Percentiles rank a stretch among this genome's conserved stretches.
These are phyloP conservation scores for Phaeotremella skinneri DNA, from an alignment of 768 basidiomycete genomes.

Conservation along the genomic window DNA sequence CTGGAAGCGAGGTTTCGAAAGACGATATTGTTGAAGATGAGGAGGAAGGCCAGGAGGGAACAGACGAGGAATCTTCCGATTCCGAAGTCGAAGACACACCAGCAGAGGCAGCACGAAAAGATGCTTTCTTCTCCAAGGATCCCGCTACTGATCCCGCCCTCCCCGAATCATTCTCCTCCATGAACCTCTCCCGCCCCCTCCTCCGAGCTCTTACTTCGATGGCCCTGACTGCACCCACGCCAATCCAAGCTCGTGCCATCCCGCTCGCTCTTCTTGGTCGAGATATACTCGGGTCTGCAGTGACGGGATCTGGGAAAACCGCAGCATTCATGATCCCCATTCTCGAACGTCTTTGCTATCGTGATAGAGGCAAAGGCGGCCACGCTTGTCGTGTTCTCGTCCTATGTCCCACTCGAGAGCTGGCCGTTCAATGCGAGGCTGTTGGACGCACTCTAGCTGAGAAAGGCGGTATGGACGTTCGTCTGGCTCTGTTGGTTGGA, in stretches of 20 bases:
- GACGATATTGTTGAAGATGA: constrained; percentile 52
- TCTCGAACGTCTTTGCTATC: constrained; percentile 83
- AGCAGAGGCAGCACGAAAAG: constrained; percentile 67
- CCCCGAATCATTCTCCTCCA: constrained; percentile 72
- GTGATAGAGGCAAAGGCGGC: constrained; percentile 82
- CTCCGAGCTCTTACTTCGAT: constrained; percentile 84
- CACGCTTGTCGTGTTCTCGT: constrained; percentile 69
- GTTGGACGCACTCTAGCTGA: constrained; percentile 77
- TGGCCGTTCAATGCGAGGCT: constrained; percentile 93
- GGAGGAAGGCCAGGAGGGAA: constrained; percentile 51
- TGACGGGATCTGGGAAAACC: constrained; percentile 97
- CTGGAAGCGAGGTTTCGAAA: constrained; percentile 1
- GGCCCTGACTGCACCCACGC: constrained; percentile 78
- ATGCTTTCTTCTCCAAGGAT: constrained; percentile 73
- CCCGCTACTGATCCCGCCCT: constrained; percentile 61
- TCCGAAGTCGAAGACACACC: constrained; percentile 56
- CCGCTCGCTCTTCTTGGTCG: constrained; percentile 91
- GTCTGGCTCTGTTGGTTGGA: constrained; percentile 89
- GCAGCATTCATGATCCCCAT: constrained; percentile 95
- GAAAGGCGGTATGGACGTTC: constrained; percentile 64
- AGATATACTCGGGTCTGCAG: constrained; percentile 91
- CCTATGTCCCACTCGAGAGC: constrained; percentile 88
- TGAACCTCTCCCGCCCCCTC: constrained; percentile 93
- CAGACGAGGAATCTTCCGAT: constrained; percentile 29
- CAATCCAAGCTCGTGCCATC: constrained; percentile 90